Evolutionary conservation across 83 land plant species (phyloP), one percentile per base, ranked within the genome.

Genomic region (Diphasiastrum complanatum): DNA sequence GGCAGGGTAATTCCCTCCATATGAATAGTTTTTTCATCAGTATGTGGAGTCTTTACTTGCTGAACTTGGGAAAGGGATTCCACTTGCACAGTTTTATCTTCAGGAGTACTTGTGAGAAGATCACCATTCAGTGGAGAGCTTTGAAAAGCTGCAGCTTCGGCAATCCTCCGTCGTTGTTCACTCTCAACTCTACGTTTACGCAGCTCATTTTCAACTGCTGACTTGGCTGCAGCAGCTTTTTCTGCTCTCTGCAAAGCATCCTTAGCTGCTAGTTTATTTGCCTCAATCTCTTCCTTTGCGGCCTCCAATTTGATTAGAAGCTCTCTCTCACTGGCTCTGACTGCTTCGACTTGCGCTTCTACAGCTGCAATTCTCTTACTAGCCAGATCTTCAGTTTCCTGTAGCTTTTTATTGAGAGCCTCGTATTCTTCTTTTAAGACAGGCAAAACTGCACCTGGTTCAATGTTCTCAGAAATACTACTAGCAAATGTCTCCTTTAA

Each of bases 171-270:
- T 1, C 46, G 59, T 20, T 62, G 52, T 14, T 62, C 65, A 14
- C 46, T 43, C 53, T 65, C 69, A 8, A 25, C 54, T 32, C 73
- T 22, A 16, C 64, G 5, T 5, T 32, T 60, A 16, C 65, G 61
- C 22, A 72, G 71, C 2, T 28, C 64, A 0, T 19, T 64, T 32
- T 72, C 75, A 18, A 48, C 26, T 0, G 75, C 60, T 16, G 60
- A 49, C 34, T 72, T 72, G 20, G 75, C 75, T 28, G 72, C 75
- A 26, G 66, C 72, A 28, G 75, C 75, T 16, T 38, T 38, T 26
- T 72, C 75, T 11, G 46, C 71, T 31, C 51, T 45, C 28, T 51
- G 26, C 22, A 48, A 26, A 20, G 75, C 75, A 18, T 65, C 41
- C 38, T 38, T 60, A 0, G 60, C 5, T 14, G 35, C 64, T 6